Conservation (phyloP, 2,329 filamentous ascomycete species). For the Raffaelea deltoideospora region DNA sequence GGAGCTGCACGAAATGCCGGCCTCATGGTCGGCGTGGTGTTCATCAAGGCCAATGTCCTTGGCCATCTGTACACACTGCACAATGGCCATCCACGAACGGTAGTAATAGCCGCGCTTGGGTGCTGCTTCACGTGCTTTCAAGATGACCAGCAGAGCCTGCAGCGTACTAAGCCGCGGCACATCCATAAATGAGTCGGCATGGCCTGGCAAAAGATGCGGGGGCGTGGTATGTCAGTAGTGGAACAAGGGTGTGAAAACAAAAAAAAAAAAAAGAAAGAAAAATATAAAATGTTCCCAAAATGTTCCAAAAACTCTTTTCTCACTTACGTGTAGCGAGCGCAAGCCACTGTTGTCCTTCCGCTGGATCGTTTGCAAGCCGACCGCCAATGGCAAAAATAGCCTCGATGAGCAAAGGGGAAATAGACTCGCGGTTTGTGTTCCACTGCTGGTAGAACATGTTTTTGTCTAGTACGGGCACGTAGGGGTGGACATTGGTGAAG, state of each 20-base stretch:
- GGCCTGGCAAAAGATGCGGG: slow-evolving; percentile 35
- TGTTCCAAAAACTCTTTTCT: neutral
- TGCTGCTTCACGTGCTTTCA: slow-evolving; percentile 84
- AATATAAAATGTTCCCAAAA: neutral
- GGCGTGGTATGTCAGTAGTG: slow-evolving; percentile 14
- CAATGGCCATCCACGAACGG: slow-evolving; percentile 91
- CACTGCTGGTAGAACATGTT: slow-evolving; percentile 77
- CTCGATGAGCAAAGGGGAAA: slow-evolving; percentile 80
- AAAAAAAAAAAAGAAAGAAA: neutral
- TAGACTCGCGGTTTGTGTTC: slow-evolving; percentile 65
- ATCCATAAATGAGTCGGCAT: slow-evolving; percentile 88
- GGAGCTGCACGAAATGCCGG: slow-evolving; percentile 54
- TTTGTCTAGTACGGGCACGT: slow-evolving; percentile 79
- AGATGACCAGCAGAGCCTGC: slow-evolving; percentile 70
- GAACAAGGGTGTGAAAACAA: neutral
- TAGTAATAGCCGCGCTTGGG: slow-evolving; percentile 94
- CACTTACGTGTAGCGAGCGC: slow-evolving; percentile 71
- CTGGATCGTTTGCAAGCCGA: slow-evolving; percentile 66
- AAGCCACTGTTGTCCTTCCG: slow-evolving; percentile 83
- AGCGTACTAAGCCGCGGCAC: slow-evolving; percentile 80
- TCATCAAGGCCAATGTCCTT: slow-evolving; percentile 84
- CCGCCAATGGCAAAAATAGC: slow-evolving; percentile 84
- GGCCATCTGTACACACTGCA: slow-evolving; percentile 83
- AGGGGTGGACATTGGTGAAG: slow-evolving; percentile 82
- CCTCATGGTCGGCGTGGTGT: slow-evolving; percentile 64